A percentile compares a stretch with the other conserved stretches of the same genome.
These are phyloP conservation scores for Castanospermum australe DNA, from an alignment of 306 rosid species.

Conservation along the genomic window DNA sequence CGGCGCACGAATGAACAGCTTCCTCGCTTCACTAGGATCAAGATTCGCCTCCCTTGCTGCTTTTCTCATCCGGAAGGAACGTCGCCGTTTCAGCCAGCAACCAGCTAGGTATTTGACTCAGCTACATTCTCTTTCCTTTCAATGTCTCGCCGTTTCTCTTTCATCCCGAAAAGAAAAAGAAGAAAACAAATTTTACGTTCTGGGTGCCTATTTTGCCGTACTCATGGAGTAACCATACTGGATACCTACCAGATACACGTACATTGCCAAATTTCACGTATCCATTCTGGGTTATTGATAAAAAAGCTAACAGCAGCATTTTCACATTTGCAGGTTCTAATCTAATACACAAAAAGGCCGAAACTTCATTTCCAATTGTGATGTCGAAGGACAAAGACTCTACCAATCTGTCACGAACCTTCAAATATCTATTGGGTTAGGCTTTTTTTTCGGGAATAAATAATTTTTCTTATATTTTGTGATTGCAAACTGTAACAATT, in stretches of 20 bases:
- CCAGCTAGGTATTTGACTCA: neutral
- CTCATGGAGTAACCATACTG: too few relatives aligned
- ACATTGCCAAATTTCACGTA: neutral
- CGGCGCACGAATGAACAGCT: neutral
- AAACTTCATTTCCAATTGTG: neutral
- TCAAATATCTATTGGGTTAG: slow-evolving; percentile 86
- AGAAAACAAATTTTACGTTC: neutral
- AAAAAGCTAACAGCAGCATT: neutral
- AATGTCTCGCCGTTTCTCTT: neutral
- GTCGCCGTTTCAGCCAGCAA: neutral
- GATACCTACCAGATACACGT: too few relatives aligned
- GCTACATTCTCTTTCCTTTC: too few relatives aligned
- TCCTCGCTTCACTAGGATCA: neutral
- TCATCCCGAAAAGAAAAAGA: neutral
- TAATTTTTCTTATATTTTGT: neutral
- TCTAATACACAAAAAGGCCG: neutral
- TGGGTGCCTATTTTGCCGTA: neutral
- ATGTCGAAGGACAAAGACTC: slow-evolving; percentile 52
- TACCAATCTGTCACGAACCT: slow-evolving; percentile 74
- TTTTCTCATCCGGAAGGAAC: neutral
- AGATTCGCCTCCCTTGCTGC: neutral
- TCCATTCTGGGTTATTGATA: neutral
- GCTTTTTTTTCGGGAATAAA: too few relatives aligned
- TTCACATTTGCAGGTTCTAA: slow-evolving; percentile 5
- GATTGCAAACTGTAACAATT: neutral